Conservation (phyloP, 352 stramenopile species). For the Hyaloperonospora brassicae region DNA sequence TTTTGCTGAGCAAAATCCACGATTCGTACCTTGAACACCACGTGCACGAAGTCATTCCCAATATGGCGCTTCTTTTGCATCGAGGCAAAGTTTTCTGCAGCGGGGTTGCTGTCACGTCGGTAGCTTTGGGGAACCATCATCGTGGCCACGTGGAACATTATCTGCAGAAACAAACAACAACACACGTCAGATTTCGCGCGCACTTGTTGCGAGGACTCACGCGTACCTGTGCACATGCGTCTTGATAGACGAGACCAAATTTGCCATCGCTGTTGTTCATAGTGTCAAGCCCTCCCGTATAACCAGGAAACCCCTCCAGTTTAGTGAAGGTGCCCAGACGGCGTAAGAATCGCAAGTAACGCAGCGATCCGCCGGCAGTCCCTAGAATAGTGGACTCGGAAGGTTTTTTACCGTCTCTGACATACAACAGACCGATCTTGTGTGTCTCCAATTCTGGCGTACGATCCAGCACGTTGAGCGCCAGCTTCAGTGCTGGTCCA, state of each 20-base stretch:
- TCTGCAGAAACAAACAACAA: conserved; percentile 25
- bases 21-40: conserved; percentile 63
- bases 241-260: conserved; percentile 67
- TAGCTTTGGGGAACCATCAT: conserved; percentile 53
- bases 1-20: neutral
- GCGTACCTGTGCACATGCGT: conserved; percentile 53
- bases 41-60: conserved; percentile 84
- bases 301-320: conserved; percentile 56
- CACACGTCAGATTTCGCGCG: neutral
- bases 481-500: conserved; percentile 43
- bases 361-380: conserved; percentile 60
- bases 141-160: conserved; percentile 82
- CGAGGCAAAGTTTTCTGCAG: conserved; percentile 13
- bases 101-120: neutral
- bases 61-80: conserved; percentile 87
- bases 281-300: conserved; percentile 71
- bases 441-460: conserved; percentile 79
- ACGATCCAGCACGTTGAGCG: conserved; percentile 69
- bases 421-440: conserved; percentile 80
- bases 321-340: conserved; percentile 58
- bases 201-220: neutral
- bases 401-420: conserved; percentile 46
- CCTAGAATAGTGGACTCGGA: conserved; percentile 62
- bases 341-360: conserved; percentile 69
- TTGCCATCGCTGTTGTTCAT: conserved; percentile 60